Percentiles rank a stretch among this genome's conserved stretches.
Evolutionary conservation across 106 monocot species (phyloP).

Genomic region (Apostasia shenzhenica): DNA sequence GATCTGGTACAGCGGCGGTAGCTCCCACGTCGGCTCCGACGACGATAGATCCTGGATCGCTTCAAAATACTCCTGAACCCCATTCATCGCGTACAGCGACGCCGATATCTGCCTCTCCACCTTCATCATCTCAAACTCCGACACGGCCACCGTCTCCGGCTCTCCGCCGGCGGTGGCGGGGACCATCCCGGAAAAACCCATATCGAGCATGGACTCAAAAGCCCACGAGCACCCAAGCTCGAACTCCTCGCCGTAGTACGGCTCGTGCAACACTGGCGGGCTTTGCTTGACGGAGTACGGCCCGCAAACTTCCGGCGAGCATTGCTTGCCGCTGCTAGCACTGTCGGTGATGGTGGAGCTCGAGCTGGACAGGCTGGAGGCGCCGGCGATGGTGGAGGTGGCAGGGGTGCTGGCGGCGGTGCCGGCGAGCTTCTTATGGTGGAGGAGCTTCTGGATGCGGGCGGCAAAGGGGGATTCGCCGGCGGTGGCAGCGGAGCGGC

Average conservation of each 20-base stretch:
- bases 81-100: slow-evolving; percentile 37
- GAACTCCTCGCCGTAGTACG: slow-evolving; percentile 15
- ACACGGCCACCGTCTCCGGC: neutral
- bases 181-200: slow-evolving; percentile 8
- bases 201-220: slow-evolving; percentile 16
- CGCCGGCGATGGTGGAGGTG: neutral
- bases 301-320: neutral
- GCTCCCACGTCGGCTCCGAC: slow-evolving; percentile 32
- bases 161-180: neutral
- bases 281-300: neutral
- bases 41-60: slow-evolving; percentile 1
- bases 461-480: slow-evolving; percentile 28
- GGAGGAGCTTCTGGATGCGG: slow-evolving; percentile 21
- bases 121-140: slow-evolving; percentile 50
- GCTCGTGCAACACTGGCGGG: slow-evolving; percentile 11
- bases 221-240: slow-evolving; percentile 16
- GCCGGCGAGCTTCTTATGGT: slow-evolving; percentile 14
- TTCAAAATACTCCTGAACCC: slow-evolving; percentile 39
- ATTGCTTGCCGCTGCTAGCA: neutral
- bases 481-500: slow-evolving; percentile 19
- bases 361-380: neutral
- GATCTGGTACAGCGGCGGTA: slow-evolving; percentile 19
- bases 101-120: slow-evolving; percentile 50
- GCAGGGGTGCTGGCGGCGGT: neutral
- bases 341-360: neutral